Conservation (phyloP, 2,329 filamentous ascomycete genomes). For the Beauveria rudraprayagi region DNA sequence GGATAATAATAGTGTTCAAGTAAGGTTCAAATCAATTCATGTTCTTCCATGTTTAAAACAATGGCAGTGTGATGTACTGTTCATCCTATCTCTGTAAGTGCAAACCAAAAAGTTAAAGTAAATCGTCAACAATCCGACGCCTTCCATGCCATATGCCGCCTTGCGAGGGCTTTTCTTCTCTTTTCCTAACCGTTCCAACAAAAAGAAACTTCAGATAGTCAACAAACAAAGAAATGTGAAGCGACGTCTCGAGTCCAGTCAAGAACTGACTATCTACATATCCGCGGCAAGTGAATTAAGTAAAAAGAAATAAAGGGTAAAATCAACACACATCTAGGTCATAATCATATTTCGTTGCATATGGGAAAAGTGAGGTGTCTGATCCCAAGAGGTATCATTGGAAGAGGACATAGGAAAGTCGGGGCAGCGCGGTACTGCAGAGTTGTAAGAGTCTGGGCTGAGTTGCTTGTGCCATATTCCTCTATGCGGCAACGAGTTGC, state of each 20-base stretch:
- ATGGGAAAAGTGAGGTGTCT: conserved; percentile 16
- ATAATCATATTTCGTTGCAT: conserved; percentile 20
- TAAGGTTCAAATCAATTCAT: conserved; percentile 1
- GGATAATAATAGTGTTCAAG: neutral
- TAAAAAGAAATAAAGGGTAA: neutral
- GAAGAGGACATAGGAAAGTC: conserved; percentile 14
- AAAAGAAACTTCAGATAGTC: neutral
- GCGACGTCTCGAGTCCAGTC: neutral
- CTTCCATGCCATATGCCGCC: neutral
- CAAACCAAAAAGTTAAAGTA: neutral
- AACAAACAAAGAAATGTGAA: neutral
- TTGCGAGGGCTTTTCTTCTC: neutral
- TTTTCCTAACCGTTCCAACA: neutral
- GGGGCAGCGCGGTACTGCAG: conserved; percentile 8
- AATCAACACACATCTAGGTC: conserved; percentile 11
- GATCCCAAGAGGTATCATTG: conserved; percentile 23
- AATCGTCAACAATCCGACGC: conserved; percentile 8
- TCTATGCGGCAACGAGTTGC: conserved; percentile 10
- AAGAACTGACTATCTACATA: neutral
- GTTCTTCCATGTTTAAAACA: conserved; percentile 1
- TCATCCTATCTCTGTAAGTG: conserved; percentile 5
- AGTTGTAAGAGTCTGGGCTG: neutral
- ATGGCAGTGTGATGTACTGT: conserved; percentile 8
- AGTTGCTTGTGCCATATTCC: neutral
- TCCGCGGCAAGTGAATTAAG: neutral